Percentiles rank a stretch among this genome's conserved stretches.
Evolutionary conservation across 164 flowering plant species (phyloP).

Genomic region (Pachysandra terminalis): DNA sequence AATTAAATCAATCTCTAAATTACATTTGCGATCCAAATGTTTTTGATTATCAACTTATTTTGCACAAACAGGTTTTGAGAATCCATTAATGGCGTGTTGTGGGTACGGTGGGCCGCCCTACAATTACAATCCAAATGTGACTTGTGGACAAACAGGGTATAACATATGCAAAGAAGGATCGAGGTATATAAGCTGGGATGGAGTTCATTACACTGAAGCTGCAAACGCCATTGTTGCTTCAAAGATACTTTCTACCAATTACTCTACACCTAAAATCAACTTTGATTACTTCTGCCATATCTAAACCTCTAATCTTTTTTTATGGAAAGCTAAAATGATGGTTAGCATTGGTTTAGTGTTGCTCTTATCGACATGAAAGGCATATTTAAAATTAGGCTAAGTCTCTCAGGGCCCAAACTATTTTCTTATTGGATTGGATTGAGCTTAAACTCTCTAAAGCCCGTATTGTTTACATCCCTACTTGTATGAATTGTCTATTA

Average conservation of each 20-base stretch:
- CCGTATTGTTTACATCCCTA: too few relatives aligned
- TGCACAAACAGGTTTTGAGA: constrained; percentile 37
- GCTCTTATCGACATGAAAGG: too few relatives aligned
- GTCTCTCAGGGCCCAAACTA: too few relatives aligned
- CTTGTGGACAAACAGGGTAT: constrained; percentile 38
- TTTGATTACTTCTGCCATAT: constrained; percentile 29
- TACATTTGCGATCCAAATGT: too few relatives aligned
- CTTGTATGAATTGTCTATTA: too few relatives aligned
- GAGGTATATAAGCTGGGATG: constrained; percentile 54
- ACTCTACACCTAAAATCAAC: constrained; percentile 37
- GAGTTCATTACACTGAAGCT: constrained; percentile 64
- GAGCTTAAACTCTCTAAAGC: too few relatives aligned
- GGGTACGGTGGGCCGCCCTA: constrained; percentile 65
- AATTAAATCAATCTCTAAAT: too few relatives aligned
- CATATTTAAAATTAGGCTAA: too few relatives aligned
- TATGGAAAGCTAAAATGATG: too few relatives aligned
- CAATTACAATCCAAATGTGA: constrained; percentile 38
- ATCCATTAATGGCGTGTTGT: constrained; percentile 54
- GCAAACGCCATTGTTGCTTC: constrained; percentile 45
- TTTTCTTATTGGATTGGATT: too few relatives aligned
- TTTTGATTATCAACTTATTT: too few relatives aligned
- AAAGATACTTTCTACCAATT: constrained; percentile 38
- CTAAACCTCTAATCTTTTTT: neutral
- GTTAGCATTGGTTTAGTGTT: too few relatives aligned
- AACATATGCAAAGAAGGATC: constrained; percentile 36